Evolutionary conservation across 1,139 yeast species (phyloP).

Genomic region (Saccharomyces hybrid): DNA sequence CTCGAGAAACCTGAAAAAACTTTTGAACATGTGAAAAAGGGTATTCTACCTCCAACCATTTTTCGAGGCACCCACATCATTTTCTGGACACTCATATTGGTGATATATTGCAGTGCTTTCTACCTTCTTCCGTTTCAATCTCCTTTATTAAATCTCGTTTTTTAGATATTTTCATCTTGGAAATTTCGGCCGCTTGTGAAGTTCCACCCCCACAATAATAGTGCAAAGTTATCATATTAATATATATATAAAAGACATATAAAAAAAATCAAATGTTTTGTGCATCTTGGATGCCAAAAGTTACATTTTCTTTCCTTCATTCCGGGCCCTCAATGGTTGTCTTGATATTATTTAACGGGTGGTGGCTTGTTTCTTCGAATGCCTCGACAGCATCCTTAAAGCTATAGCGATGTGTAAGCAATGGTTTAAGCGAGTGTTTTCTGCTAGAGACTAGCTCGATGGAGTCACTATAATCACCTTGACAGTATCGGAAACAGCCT

Average conservation of each 20-base stretch:
- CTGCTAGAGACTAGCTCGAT: conserved; percentile 60
- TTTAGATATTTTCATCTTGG: background rate
- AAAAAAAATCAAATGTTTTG: background rate
- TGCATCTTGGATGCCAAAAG: too few species aligned
- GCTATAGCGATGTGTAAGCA: conserved; percentile 71
- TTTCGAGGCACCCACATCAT: background rate
- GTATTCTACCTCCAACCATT: background rate
- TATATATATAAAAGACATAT: background rate
- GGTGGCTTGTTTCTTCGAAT: conserved; percentile 53
- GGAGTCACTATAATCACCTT: conserved; percentile 69
- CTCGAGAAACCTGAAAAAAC: background rate
- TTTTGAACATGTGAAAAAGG: background rate
- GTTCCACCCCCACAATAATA: background rate
- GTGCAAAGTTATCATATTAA: conserved; percentile 9
- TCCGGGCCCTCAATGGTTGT: conserved; percentile 53
- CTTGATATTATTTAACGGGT: conserved; percentile 49
- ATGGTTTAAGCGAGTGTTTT: conserved; percentile 51
- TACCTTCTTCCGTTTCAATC: background rate
- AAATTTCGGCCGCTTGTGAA: background rate
- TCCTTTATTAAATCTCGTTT: background rate
- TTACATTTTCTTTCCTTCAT: conserved; percentile 5
- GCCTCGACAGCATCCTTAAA: conserved; percentile 77
- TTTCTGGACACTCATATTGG: background rate
- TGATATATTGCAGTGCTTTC: background rate
- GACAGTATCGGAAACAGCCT: conserved; percentile 66